These are phyloP conservation scores for Trichoderma sp. DNA, from an alignment of 2,329 filamentous ascomycete species.

Conservation along the genomic window DNA sequence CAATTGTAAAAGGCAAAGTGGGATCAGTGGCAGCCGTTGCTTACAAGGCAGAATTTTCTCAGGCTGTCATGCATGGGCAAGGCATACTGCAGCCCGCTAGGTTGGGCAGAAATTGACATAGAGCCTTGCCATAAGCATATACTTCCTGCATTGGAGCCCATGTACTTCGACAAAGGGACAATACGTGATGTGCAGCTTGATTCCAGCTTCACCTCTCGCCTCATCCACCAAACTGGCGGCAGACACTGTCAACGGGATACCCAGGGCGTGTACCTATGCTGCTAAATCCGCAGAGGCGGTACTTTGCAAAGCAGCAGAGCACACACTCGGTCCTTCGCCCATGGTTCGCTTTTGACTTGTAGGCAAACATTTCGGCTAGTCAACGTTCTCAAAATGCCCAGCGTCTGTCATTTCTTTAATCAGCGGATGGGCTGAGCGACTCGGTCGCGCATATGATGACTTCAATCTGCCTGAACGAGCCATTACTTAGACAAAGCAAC, in stretches of 20 bases:
- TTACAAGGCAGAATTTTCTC: not conserved
- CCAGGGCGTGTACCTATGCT: too few species aligned
- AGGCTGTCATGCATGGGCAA: not conserved
- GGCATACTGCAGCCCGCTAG: not conserved
- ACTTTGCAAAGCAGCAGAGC: not conserved
- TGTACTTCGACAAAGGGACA: too few species aligned
- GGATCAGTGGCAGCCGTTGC: not conserved
- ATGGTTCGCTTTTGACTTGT: not conserved
- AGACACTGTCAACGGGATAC: too few species aligned
- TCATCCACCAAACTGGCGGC: too few species aligned
- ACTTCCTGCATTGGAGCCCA: too few species aligned
- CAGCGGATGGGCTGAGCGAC: not conserved
- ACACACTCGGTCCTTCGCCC: not conserved
- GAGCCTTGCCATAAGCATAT: not conserved
- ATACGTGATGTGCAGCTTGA: too few species aligned
- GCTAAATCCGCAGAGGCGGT: not conserved
- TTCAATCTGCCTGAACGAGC: not conserved
- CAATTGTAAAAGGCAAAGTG: not conserved
- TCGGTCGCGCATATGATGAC: too few species aligned
- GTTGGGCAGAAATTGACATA: not conserved
- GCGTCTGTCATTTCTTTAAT: not conserved
- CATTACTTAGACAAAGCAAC: too few species aligned
- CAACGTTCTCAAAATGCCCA: too few species aligned
- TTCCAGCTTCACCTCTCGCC: too few species aligned
- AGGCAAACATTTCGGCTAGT: too few species aligned